Conservation (phyloP, 2,329 filamentous ascomycete species). For the Trichoderma breve region DNA sequence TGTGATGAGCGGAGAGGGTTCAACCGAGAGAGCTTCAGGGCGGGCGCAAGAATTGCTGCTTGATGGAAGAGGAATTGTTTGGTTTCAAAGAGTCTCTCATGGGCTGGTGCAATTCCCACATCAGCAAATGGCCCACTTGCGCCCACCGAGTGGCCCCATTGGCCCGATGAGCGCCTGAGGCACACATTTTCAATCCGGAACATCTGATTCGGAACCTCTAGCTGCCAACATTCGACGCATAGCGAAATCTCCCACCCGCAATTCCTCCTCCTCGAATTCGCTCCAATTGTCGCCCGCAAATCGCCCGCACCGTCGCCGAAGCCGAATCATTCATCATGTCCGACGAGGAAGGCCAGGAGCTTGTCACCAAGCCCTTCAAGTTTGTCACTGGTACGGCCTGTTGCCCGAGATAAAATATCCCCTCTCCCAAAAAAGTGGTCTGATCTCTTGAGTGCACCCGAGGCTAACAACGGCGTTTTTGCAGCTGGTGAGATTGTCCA, state of each 20-base stretch:
- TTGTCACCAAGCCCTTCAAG: slow-evolving; percentile 98
- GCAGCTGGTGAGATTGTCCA: slow-evolving; percentile 44
- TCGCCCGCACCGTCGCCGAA: slow-evolving; percentile 36
- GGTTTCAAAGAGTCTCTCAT: slow-evolving; percentile 24
- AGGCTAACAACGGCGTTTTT: slow-evolving; percentile 40
- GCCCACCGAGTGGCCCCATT: slow-evolving; percentile 34
- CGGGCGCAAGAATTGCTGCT: slow-evolving; percentile 22
- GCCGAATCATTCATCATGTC: slow-evolving; percentile 67
- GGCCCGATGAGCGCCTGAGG: slow-evolving; percentile 40
- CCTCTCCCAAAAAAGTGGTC: slow-evolving; percentile 37
- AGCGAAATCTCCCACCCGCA: slow-evolving; percentile 31
- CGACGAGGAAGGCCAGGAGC: slow-evolving; percentile 74
- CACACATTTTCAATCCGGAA: slow-evolving; percentile 38
- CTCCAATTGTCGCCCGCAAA: slow-evolving; percentile 14
- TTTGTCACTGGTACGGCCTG: slow-evolving; percentile 87
- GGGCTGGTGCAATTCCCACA: slow-evolving; percentile 33
- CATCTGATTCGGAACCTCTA: slow-evolving; percentile 40
- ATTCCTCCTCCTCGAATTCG: slow-evolving; percentile 24
- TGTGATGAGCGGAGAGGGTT: slow-evolving; percentile 39
- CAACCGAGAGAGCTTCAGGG: slow-evolving; percentile 27
- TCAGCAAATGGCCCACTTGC: slow-evolving; percentile 29
- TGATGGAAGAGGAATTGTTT: slow-evolving; percentile 29
- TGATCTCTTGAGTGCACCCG: slow-evolving; percentile 32
- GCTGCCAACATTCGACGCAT: slow-evolving; percentile 35
- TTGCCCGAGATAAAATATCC: slow-evolving; percentile 30